phyloP scores from a whole-genome alignment of 768 basidiomycete genomes.

The Basidioascus undulatus region DNA sequence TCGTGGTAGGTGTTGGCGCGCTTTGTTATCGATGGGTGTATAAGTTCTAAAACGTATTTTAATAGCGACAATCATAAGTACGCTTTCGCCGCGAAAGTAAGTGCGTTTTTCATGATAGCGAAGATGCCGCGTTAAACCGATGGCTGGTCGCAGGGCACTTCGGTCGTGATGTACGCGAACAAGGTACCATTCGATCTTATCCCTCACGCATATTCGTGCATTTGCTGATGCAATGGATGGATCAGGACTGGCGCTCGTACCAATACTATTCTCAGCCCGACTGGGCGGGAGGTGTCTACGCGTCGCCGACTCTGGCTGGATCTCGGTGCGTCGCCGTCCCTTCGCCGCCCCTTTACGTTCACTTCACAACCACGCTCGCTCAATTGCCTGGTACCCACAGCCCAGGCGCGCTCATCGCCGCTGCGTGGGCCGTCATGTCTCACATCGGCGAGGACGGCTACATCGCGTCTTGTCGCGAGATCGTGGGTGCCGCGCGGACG shows the following conservation, averaged over 20 bases:
- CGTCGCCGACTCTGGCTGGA: conserved; percentile 19
- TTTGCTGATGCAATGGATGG: neutral
- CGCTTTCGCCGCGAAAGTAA: no score
- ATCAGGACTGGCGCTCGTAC: conserved; percentile 5
- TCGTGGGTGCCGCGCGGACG: conserved; percentile 45
- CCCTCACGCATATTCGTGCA: neutral
- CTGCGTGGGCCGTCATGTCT: conserved; percentile 90
- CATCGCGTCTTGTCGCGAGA: conserved; percentile 53
- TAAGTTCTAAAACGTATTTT: no score
- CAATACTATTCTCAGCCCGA: conserved; percentile 12
- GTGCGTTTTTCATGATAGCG: no score
- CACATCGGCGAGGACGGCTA: conserved; percentile 79
- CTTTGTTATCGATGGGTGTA: conserved; percentile 6
- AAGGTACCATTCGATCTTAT: neutral
- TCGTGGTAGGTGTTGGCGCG: conserved; percentile 37
- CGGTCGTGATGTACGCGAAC: conserved; percentile 81
- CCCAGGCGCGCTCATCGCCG: conserved; percentile 77
- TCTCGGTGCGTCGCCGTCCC: neutral
- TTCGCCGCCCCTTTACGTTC: neutral
- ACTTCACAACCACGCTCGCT: neutral
- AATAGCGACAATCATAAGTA: no score
- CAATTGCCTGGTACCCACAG: conserved; percentile 19
- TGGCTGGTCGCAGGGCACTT: conserved; percentile 81
- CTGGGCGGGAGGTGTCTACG: conserved; percentile 58
- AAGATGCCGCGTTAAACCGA: conserved; percentile 20